Evolutionary conservation across 345 rosid species (phyloP).

Genomic region (Conringia planisiliqua): DNA sequence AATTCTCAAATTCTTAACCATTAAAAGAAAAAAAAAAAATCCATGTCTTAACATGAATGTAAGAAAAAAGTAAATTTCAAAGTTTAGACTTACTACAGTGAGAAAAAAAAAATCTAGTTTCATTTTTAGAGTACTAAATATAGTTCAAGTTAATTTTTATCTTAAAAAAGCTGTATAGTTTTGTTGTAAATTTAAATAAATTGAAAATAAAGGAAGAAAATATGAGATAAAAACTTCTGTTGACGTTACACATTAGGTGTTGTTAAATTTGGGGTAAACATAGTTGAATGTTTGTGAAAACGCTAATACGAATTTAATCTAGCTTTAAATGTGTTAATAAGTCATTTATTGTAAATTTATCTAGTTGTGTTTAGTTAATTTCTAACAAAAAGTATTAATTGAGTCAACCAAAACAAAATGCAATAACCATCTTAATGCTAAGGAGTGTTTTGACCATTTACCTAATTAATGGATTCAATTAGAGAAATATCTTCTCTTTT

Average conservation of each 20-base stretch:
- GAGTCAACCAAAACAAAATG: constrained; percentile 25
- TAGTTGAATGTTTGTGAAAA: constrained; percentile 34
- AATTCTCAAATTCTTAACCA: neutral
- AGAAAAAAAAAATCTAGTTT: neutral
- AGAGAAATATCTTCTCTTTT: neutral
- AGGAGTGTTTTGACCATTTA: constrained; percentile 13
- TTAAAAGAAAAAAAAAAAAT: no score
- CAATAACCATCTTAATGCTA: constrained; percentile 1
- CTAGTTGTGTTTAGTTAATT: constrained; percentile 9
- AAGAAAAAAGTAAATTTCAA: neutral
- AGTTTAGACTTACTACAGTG: neutral
- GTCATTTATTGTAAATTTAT: constrained; percentile 7
- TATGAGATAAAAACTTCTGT: constrained; percentile 4
- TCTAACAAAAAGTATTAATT: constrained; percentile 2
- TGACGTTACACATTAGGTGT: constrained; percentile 27
- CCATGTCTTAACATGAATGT: neutral
- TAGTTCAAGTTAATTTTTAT: neutral
- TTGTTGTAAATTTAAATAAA: neutral
- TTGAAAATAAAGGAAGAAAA: constrained; percentile 5
- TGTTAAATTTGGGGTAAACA: constrained; percentile 34
- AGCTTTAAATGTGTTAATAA: neutral
- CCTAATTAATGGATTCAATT: neutral
- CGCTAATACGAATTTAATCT: constrained; percentile 14
- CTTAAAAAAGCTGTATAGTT: neutral
- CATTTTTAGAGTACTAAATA: neutral